Evolutionary conservation across 495 filamentous ascomycete species (phyloP), one percentile per base, ranked within the genome.

Genomic region (Xylaria curta): DNA sequence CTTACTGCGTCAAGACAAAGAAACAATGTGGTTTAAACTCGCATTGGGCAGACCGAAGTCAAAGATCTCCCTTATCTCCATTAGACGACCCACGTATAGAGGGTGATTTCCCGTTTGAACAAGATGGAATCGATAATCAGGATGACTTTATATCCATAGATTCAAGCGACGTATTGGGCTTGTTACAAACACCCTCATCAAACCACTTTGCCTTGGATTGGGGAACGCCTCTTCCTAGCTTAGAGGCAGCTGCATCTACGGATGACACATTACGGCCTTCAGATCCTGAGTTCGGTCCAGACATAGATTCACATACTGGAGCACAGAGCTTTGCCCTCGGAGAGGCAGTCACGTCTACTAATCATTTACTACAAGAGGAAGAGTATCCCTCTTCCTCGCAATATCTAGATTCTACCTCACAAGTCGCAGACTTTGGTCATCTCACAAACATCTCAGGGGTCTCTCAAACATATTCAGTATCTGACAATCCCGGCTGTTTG

Each of bases 1-100:
- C 75, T 51, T 78, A 81, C 65, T 81, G 79, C 59, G 56, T 70
- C 13, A 81, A 73, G 70, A 81, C 79, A 6, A 76, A 77, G 28
- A 81, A 81, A 66, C 66, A 36, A 15, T 81, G 79, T 70, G 79
- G 73, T 3, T 73, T 65, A 17, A 65, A 65, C 42, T 17, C 77
- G 40, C 73, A 80, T 47, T 80, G 79, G 78, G 71, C 74, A 24
- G 68, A 6, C 53, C 44, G 13, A 44, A 33, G 7, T 31, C 42
- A 47, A 33, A 47, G 12, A 31, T 65, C 61, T 21, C 61, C 61
- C 13, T 24, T 6, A 17, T 65, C 61, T 65, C 26, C 13, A 2
- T 26, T 26, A 3, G 12, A n/a, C n/a, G 36, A 44, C 38, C 36
- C 38, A 8, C 36, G 36, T 31, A 9, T 42, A 42, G 42, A 46